Percentiles rank a stretch among this genome's conserved stretches.
Conservation (phyloP, 495 filamentous ascomycete genomes). For the Xylaria flabelliformis region DNA sequence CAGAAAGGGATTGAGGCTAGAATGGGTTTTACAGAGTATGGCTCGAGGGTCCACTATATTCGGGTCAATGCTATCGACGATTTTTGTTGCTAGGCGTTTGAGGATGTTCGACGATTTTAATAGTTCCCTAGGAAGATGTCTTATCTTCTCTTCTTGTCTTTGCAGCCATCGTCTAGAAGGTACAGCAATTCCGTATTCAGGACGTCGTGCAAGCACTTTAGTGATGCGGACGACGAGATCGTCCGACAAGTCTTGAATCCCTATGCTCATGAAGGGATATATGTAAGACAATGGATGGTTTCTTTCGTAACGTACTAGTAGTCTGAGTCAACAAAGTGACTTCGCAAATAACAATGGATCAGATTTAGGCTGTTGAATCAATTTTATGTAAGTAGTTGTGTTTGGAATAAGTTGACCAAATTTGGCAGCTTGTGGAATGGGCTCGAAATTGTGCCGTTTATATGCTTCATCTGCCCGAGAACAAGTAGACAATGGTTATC, state of each 20-base stretch:
- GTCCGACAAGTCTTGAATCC: constrained; percentile 30
- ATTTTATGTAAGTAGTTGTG: constrained; percentile 24
- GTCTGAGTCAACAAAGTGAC: constrained; percentile 4
- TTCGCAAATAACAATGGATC: constrained; percentile 15
- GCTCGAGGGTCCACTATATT: constrained; percentile 36
- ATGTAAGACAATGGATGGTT: constrained; percentile 2
- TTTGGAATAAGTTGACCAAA: neutral
- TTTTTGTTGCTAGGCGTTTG: constrained; percentile 36
- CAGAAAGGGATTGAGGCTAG: constrained; percentile 42
- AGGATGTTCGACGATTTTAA: constrained; percentile 28
- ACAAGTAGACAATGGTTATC: constrained; percentile 6
- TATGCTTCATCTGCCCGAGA: neutral
- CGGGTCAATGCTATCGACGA: constrained; percentile 34
- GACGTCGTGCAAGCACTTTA: constrained; percentile 36
- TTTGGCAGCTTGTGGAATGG: constrained; percentile 5
- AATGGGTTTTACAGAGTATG: constrained; percentile 45
- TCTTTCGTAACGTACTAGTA: neutral
- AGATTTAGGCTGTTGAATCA: constrained; percentile 16
- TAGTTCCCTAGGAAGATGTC: constrained; percentile 34
- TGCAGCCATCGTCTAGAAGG: constrained; percentile 40
- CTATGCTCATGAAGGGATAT: constrained; percentile 31
- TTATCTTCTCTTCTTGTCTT: constrained; percentile 35
- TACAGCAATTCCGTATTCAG: constrained; percentile 38
- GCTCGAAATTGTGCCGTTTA: constrained; percentile 9
- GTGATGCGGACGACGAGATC: constrained; percentile 32